Evolutionary conservation across 495 filamentous ascomycete genomes (phyloP).

Genomic region (Pseudevernia furfuracea): DNA sequence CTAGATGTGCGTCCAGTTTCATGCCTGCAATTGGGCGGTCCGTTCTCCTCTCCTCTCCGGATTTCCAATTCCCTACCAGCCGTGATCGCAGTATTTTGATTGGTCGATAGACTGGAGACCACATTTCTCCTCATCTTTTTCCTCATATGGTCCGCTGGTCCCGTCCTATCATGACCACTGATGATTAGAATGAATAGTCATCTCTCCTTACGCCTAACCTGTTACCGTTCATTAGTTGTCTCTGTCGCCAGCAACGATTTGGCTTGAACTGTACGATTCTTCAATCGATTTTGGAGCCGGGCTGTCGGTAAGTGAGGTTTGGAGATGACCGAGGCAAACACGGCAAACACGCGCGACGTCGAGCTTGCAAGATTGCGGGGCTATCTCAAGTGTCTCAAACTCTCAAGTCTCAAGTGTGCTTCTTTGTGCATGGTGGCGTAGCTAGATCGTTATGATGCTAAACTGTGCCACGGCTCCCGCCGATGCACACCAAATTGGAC

Average conservation of each 20-base stretch:
- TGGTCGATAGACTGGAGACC: background rate
- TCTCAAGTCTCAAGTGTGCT: conserved; percentile 4
- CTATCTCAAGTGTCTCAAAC: conserved; percentile 8
- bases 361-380: conserved; percentile 12
- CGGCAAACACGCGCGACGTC: conserved; percentile 15
- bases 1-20: conserved; percentile 1
- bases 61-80: background rate
- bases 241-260: background rate
- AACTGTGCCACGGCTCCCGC: conserved; percentile 5
- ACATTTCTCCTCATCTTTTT: background rate
- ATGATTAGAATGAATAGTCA: background rate
- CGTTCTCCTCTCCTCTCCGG: background rate
- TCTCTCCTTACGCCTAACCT: background rate
- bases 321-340: conserved; percentile 2
- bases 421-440: conserved; percentile 13
- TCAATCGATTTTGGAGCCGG: background rate
- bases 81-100: background rate
- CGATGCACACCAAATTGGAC: background rate
- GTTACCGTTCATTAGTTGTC: background rate
- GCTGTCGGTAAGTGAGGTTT: conserved; percentile 9
- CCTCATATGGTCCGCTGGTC: background rate
- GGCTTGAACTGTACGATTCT: background rate
- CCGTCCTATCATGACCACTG: background rate
- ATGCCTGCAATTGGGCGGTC: background rate
- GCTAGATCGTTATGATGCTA: background rate